Evolutionary conservation across 1,139 yeast genomes (phyloP).

Genomic region (Suhomyces bolitotheri): DNA sequence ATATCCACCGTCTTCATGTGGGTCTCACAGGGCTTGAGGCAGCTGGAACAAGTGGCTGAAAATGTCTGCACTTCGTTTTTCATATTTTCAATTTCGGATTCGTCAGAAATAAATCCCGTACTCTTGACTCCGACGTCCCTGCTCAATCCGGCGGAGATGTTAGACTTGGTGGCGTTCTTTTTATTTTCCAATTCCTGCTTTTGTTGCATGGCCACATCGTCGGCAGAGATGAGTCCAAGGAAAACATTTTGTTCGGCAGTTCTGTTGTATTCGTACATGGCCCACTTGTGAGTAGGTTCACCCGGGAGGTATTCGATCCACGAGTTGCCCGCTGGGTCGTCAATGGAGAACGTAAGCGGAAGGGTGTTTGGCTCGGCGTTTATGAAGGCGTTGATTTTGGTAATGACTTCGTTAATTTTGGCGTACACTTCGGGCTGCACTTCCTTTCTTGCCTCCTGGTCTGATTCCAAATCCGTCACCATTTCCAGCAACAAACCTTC

Average conservation of each 20-base stretch:
- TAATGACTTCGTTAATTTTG: constrained; percentile 71
- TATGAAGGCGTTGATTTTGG: constrained; percentile 56
- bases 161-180: constrained; percentile 38
- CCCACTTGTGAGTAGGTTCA: constrained; percentile 89
- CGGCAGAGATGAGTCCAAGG: constrained; percentile 83
- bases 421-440: constrained; percentile 72
- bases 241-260: constrained; percentile 85
- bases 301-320: constrained; percentile 93
- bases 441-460: constrained; percentile 76
- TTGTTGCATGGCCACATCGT: constrained; percentile 63
- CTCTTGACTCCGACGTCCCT: constrained; percentile 42
- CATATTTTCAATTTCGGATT: constrained; percentile 80
- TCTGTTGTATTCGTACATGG: constrained; percentile 78
- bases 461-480: constrained; percentile 76
- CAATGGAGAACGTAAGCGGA: constrained; percentile 79
- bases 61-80: constrained; percentile 91
- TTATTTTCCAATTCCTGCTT: constrained; percentile 39
- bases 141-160: constrained; percentile 28
- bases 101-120: constrained; percentile 63
- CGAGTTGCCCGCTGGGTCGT: constrained; percentile 97
- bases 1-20: constrained; percentile 96
- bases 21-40: constrained; percentile 78
- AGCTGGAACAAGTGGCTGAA: constrained; percentile 88
- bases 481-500: constrained; percentile 87
- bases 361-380: constrained; percentile 65